Evolutionary conservation across 495 filamentous ascomycete species (phyloP), one percentile per base, ranked within the genome.

Genomic region (Bathelium albidoporum): DNA sequence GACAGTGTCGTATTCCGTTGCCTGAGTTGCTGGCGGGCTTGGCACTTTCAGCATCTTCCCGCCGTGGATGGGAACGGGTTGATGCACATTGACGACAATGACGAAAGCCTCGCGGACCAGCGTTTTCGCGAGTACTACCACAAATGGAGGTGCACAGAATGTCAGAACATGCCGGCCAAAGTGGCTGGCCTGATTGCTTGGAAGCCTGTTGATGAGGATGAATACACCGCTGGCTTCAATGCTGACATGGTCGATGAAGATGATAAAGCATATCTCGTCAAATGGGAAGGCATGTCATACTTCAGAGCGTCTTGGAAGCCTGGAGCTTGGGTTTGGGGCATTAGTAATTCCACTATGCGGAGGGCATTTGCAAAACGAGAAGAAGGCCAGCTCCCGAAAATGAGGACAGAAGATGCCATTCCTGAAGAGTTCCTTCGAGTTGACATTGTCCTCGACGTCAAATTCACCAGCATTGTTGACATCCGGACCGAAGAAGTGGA

Each of bases 261-360:
- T 43, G 77, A 89, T 3, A 87, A 91, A 49, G 90, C 96, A 68
- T 97, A 97, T 67, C 81, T 99, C 0, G 77, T 97, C 68, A 97
- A 94, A 73, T 97, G 91, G 87, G 83, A 87, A 39, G 70, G 77
- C 0, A 80, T 83, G 59, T 95, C 92, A 0, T 93, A 96, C 65
- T 87, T 84, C 66, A 87, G 87, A 60, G 87, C 85, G 26, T 77
- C 73, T 2, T 99, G 95, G 95, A 84, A 89, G 81, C 85, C 89
- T 20, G 95, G 94, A 9, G 80, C 85, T 28, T 99, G 95, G 95
- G 81, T 92, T 16, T 91, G 83, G 80, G 92, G 91, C n/a, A 76
- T 86, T n/a, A 81, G 81, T 49, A 74, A 76, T 20, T 59, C 72
- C 4, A 28, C 69, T 1, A 95, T 89, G 87, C 82, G 90, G 7